Percentiles rank a stretch among this genome's conserved stretches.
phyloP scores from a whole-genome alignment of 2,329 filamentous ascomycete species.

The Aspergillus sp. region DNA sequence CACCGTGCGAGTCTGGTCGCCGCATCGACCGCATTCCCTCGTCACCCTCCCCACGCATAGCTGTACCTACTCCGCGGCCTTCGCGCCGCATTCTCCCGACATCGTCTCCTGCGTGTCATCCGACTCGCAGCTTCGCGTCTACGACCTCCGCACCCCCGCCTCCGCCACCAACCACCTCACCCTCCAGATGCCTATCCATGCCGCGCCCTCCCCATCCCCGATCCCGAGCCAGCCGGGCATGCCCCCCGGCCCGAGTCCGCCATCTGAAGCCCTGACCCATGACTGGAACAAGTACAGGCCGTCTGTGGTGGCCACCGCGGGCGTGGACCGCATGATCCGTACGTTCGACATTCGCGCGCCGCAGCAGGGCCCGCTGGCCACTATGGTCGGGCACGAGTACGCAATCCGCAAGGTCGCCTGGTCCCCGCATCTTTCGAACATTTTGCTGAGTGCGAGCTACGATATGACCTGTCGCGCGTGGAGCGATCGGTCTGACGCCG shows the following conservation, averaged over 20 bases:
- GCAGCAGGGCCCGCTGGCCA: slow-evolving; percentile 57
- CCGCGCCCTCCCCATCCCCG: slow-evolving; percentile 46
- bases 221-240: slow-evolving; percentile 27
- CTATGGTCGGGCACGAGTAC: slow-evolving; percentile 81
- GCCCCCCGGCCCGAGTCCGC: slow-evolving; percentile 40
- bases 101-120: slow-evolving; percentile 80
- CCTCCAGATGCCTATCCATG: slow-evolving; percentile 73
- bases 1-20: slow-evolving; percentile 91
- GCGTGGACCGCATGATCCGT: slow-evolving; percentile 77
- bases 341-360: slow-evolving; percentile 84
- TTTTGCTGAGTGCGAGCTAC: slow-evolving; percentile 82
- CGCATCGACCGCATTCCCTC: slow-evolving; percentile 62
- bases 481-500: slow-evolving; percentile 61
- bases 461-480: slow-evolving; percentile 96
- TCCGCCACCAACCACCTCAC: slow-evolving; percentile 82
- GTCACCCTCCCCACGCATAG: slow-evolving; percentile 81
- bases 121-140: slow-evolving; percentile 81
- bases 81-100: slow-evolving; percentile 77
- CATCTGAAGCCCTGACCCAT: slow-evolving; percentile 79
- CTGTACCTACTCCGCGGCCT: slow-evolving; percentile 89
- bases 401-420: slow-evolving; percentile 77
- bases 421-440: slow-evolving; percentile 87
- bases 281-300: slow-evolving; percentile 99
- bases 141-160: slow-evolving; percentile 79
- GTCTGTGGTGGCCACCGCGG: slow-evolving; percentile 73